Evolutionary conservation across 225 moss, liverwort and hornwort genomes (phyloP).

Genomic region (Pseudoscleropodium purum): DNA sequence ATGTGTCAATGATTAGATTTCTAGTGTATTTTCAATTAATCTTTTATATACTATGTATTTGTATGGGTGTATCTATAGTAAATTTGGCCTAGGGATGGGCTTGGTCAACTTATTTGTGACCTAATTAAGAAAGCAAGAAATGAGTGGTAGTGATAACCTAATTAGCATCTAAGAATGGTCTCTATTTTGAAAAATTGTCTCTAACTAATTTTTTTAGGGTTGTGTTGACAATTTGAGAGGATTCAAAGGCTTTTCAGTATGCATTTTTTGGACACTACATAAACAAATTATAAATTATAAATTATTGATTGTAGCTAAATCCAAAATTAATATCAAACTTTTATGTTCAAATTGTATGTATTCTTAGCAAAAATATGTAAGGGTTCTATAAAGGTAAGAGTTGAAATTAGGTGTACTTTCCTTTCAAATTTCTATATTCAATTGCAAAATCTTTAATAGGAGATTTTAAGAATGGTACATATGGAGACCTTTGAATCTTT

Average conservation of each 20-base stretch:
- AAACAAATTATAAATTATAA: not conserved
- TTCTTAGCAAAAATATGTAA: not conserved
- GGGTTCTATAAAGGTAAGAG: no score
- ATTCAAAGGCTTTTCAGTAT: not conserved
- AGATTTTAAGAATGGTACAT: conserved; percentile 12
- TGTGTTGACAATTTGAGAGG: not conserved
- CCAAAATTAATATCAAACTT: not conserved
- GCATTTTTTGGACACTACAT: not conserved
- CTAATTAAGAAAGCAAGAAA: not conserved
- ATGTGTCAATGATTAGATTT: not conserved
- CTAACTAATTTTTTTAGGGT: not conserved
- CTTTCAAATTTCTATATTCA: not conserved
- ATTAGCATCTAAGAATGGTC: not conserved
- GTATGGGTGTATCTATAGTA: not conserved
- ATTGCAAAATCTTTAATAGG: not conserved
- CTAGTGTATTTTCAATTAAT: not conserved
- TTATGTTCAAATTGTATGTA: no score
- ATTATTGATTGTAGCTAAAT: no score
- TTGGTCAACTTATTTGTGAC: not conserved
- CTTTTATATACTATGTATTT: not conserved
- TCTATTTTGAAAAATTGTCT: not conserved
- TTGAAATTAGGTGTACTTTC: not conserved
- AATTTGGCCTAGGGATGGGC: not conserved
- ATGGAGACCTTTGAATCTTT: conserved; percentile 38
- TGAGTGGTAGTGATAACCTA: not conserved